Conservation (phyloP, 805 yeast species). For the Candida verbasci region DNA sequence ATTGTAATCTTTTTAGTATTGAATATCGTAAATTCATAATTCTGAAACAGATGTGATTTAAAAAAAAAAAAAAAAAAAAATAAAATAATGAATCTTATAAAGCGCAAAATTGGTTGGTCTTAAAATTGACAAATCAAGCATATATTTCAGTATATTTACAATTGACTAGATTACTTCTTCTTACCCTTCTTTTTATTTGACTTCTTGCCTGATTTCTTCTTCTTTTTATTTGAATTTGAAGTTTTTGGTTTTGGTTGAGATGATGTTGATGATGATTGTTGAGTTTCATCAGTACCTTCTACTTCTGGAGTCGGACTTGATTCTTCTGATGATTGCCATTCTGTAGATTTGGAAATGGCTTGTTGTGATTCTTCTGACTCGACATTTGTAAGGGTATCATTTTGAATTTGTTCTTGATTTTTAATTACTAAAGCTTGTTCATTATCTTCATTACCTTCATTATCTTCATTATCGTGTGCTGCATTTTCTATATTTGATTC, state of each 20-base stretch:
- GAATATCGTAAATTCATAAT: not conserved
- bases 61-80: no score
- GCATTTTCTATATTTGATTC: not conserved
- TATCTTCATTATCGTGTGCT: not conserved
- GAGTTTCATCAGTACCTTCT: not conserved
- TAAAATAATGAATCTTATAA: no score
- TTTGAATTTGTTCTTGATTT: no score
- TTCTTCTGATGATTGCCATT: not conserved
- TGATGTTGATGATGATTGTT: not conserved
- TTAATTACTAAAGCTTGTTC: no score
- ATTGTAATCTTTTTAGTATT: conserved; percentile 1
- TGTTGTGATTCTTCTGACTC: no score
- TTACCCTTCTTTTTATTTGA: conserved; percentile 10
- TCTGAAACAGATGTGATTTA: no score
- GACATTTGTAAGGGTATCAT: no score
- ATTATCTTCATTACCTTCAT: not conserved
- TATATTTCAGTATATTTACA: no score
- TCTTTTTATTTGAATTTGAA: conserved; percentile 7
- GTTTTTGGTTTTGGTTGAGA: not conserved
- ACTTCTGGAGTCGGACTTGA: conserved; percentile 1
- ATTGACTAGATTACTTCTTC: conserved; percentile 6
- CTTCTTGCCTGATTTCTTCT: conserved; percentile 11
- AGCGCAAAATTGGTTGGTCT: no score
- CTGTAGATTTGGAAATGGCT: no score
- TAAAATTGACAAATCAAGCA: no score